Evolutionary conservation across 2,329 filamentous ascomycete species (phyloP).

Genomic region (Alternaria dauci): DNA sequence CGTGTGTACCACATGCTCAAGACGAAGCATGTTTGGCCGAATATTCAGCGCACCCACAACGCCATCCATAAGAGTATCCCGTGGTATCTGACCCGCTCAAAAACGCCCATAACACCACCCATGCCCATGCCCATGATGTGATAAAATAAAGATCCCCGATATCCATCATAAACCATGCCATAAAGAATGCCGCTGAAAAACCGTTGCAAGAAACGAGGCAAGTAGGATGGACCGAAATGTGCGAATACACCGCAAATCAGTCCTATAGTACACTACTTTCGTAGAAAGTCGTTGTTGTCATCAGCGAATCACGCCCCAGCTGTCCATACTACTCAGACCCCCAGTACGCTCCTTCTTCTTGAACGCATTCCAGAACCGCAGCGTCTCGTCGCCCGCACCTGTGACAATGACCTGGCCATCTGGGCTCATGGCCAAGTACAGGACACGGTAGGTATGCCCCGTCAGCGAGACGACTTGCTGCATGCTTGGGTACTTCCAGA

Average conservation of each 20-base stretch:
- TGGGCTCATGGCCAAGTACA: constrained; percentile 97
- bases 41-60: not conserved
- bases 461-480: constrained; percentile 94
- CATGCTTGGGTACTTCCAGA: constrained; percentile 99
- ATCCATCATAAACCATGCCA: constrained; percentile 12
- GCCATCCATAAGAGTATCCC: constrained; percentile 9
- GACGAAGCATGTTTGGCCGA: not conserved
- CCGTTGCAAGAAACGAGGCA: constrained; percentile 4
- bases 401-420: constrained; percentile 94
- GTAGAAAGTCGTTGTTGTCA: constrained; percentile 31
- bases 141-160: constrained; percentile 2
- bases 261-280: constrained; percentile 15
- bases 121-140: constrained; percentile 11
- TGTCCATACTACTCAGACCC: constrained; percentile 67
- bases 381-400: constrained; percentile 92
- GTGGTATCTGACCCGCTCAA: constrained; percentile 15
- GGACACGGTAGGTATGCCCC: constrained; percentile 93
- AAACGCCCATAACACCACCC: constrained; percentile 12
- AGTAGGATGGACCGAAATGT: not conserved
- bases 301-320: constrained; percentile 83
- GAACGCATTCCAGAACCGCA: constrained; percentile 97
- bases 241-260: not conserved
- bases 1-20: not conserved
- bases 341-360: constrained; percentile 77
- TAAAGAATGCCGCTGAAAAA: constrained; percentile 7